These are phyloP conservation scores for Suhomyces bribrorum DNA, from an alignment of 1,139 yeast genomes.

Conservation along the genomic window DNA sequence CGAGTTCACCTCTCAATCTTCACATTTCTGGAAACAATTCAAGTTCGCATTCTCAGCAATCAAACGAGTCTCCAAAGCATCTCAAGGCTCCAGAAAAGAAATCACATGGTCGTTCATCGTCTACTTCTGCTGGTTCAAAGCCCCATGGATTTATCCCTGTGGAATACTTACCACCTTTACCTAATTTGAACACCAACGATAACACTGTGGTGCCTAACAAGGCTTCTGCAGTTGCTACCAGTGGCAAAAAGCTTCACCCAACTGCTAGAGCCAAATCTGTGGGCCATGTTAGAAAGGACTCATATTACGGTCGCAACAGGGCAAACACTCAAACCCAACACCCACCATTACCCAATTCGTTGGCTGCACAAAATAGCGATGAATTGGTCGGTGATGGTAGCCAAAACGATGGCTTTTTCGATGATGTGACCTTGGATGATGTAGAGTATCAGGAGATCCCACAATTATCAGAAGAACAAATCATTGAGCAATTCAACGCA, in stretches of 20 bases:
- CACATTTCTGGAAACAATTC: slow-evolving; percentile 22
- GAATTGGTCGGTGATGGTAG: slow-evolving; percentile 27
- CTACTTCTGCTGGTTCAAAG: slow-evolving; percentile 28
- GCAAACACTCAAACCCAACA: slow-evolving; percentile 33
- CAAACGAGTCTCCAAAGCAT: slow-evolving; percentile 5
- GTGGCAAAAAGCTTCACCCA: slow-evolving; percentile 53
- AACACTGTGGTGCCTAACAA: slow-evolving; percentile 4
- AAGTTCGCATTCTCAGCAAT: slow-evolving; percentile 6
- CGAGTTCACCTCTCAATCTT: slow-evolving; percentile 30
- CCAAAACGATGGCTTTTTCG: slow-evolving; percentile 56
- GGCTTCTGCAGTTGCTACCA: slow-evolving; percentile 5
- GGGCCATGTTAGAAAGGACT: slow-evolving; percentile 66
- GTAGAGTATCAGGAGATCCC: slow-evolving; percentile 38
- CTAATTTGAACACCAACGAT: slow-evolving; percentile 32
- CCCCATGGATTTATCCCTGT: slow-evolving; percentile 48
- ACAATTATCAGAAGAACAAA: slow-evolving; percentile 59
- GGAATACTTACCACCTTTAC: slow-evolving; percentile 52
- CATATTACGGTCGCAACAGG: slow-evolving; percentile 33
- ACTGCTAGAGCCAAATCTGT: slow-evolving; percentile 88
- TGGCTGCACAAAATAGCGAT: slow-evolving; percentile 47
- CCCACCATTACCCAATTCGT: slow-evolving; percentile 54
- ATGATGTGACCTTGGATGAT: slow-evolving; percentile 61
- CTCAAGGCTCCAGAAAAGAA: slow-evolving; percentile 6
- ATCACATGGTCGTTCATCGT: slow-evolving; percentile 26
- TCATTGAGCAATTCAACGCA: slow-evolving; percentile 63